phyloP scores from a whole-genome alignment of 768 basidiomycete species.

The Rubroboletus satanas region DNA sequence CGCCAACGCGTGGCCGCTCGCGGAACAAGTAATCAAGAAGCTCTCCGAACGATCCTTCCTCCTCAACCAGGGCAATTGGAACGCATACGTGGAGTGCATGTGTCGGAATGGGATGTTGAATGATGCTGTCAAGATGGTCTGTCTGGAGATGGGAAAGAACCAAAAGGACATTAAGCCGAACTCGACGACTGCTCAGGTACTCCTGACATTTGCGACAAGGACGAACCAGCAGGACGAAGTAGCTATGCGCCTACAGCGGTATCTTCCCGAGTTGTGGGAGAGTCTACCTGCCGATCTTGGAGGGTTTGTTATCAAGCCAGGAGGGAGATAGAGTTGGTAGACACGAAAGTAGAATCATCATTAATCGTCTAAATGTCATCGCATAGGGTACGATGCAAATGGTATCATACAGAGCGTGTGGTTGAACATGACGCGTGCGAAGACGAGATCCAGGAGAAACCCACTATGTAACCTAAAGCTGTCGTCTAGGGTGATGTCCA shows the following conservation, averaged over 20 bases:
- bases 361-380: slow-evolving; percentile 17
- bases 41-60: slow-evolving; percentile 46
- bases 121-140: slow-evolving; percentile 63
- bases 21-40: slow-evolving; percentile 51
- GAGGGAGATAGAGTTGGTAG: background rate
- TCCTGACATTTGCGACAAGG: slow-evolving; percentile 52
- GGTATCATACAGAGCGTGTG: slow-evolving; percentile 44
- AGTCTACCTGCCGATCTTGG: slow-evolving; percentile 21
- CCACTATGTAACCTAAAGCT: slow-evolving; percentile 29
- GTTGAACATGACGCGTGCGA: slow-evolving; percentile 57
- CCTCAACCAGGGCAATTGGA: slow-evolving; percentile 71
- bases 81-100: slow-evolving; percentile 82
- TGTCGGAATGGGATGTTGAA: slow-evolving; percentile 63
- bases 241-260: slow-evolving; percentile 41
- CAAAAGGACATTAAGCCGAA: slow-evolving; percentile 45
- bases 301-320: slow-evolving; percentile 21
- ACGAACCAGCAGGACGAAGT: slow-evolving; percentile 43
- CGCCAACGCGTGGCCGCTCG: slow-evolving; percentile 48
- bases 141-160: slow-evolving; percentile 57
- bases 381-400: slow-evolving; percentile 22
- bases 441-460: slow-evolving; percentile 45
- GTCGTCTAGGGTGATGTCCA: slow-evolving; percentile 24
- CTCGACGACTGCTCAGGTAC: slow-evolving; percentile 45
- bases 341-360: slow-evolving; percentile 7
- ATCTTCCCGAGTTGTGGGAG: slow-evolving; percentile 37